Conservation (phyloP, 495 filamentous ascomycete genomes). For the Margaritispora aquatica region DNA sequence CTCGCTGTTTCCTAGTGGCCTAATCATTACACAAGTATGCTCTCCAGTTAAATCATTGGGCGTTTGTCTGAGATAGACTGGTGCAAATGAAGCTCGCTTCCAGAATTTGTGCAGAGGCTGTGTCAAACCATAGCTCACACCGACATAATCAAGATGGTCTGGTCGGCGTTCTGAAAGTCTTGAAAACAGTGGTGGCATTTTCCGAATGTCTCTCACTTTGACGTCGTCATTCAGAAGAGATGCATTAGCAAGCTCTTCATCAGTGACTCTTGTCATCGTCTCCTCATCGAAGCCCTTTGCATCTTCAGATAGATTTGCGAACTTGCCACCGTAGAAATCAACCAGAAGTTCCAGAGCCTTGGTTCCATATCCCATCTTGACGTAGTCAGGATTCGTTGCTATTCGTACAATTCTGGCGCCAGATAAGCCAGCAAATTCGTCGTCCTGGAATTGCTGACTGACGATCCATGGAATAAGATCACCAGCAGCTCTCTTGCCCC, state of each 20-base stretch:
- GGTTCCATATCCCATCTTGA: slow-evolving; percentile 86
- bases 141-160: slow-evolving; percentile 80
- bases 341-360: slow-evolving; percentile 77
- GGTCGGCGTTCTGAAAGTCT: slow-evolving; percentile 81
- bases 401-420: slow-evolving; percentile 92
- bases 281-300: slow-evolving; percentile 41
- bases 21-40: slow-evolving; percentile 96
- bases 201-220: slow-evolving; percentile 80
- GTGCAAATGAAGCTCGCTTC: slow-evolving; percentile 79
- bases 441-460: slow-evolving; percentile 97
- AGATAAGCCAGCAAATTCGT: slow-evolving; percentile 89
- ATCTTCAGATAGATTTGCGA: slow-evolving; percentile 70
- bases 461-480: slow-evolving; percentile 98
- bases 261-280: slow-evolving; percentile 72
- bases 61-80: slow-evolving; percentile 93
- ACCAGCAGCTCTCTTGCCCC: slow-evolving; percentile 85
- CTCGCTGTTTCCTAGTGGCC: slow-evolving; percentile 56
- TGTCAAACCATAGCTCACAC: slow-evolving; percentile 93
- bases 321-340: slow-evolving; percentile 95
- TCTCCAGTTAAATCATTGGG: slow-evolving; percentile 95
- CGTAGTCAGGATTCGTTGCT: slow-evolving; percentile 92
- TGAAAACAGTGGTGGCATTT: slow-evolving; percentile 89
- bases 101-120: slow-evolving; percentile 90
- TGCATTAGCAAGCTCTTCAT: slow-evolving; percentile 71
- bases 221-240: slow-evolving; percentile 82